These are phyloP conservation scores for Apiospora malaysiana DNA, from an alignment of 2,329 filamentous ascomycete genomes.

Conservation along the genomic window DNA sequence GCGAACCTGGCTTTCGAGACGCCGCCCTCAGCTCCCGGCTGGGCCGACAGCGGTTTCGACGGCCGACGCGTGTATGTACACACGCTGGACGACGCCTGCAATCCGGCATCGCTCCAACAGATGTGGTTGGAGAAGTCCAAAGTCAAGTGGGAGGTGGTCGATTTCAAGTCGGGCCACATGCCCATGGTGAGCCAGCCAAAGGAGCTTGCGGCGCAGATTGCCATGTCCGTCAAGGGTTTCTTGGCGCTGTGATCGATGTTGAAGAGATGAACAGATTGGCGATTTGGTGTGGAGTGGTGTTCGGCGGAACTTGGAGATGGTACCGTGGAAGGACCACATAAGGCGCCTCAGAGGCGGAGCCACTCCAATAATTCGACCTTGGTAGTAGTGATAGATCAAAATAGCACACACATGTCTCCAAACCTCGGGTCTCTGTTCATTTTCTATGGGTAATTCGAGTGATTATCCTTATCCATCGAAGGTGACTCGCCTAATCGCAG, in stretches of 20 bases:
- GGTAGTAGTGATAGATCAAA: no score
- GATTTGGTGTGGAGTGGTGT: no score
- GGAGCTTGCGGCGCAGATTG: conserved; percentile 28
- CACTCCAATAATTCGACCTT: no score
- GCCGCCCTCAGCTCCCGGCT: conserved; percentile 29
- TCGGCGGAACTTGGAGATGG: no score
- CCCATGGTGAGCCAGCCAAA: conserved; percentile 35
- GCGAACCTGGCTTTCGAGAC: conserved; percentile 29
- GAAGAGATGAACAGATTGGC: no score
- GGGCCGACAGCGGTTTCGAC: conserved; percentile 30
- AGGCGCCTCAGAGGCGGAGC: no score
- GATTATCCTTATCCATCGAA: no score
- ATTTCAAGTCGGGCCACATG: conserved; percentile 35
- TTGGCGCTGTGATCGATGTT: neutral
- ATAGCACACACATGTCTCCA: no score
- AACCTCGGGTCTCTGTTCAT: no score
- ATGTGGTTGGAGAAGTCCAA: conserved; percentile 32
- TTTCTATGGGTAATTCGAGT: no score
- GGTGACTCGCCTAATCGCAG: no score
- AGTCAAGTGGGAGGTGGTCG: conserved; percentile 34
- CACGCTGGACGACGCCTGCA: conserved; percentile 32
- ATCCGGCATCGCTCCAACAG: conserved; percentile 31
- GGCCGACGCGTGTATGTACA: conserved; percentile 30
- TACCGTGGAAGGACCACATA: no score
- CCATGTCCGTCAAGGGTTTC: conserved; percentile 26